Percentiles rank a stretch among this genome's conserved stretches.
phyloP scores from a whole-genome alignment of 805 yeast genomes.

The Metschnikowia gruessii region DNA sequence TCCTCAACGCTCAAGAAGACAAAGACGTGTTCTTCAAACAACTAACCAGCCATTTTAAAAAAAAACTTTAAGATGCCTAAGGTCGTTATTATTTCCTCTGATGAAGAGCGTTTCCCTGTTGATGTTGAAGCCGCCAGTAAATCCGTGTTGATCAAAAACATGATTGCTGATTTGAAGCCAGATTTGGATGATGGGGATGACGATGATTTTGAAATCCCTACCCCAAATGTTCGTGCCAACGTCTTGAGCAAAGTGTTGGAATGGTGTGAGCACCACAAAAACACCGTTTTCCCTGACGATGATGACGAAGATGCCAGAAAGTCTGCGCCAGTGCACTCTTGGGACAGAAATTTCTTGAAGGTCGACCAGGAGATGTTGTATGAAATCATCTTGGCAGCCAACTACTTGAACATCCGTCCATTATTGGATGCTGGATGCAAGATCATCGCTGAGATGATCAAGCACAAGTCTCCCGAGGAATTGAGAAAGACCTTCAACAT shows the following conservation, averaged over 20 bases:
- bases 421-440: slow-evolving; percentile 76
- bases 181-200: slow-evolving; percentile 55
- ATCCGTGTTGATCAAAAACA: slow-evolving; percentile 78
- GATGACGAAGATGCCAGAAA: slow-evolving; percentile 83
- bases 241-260: slow-evolving; percentile 89
- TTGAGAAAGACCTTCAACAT: slow-evolving; percentile 77
- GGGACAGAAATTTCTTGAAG: slow-evolving; percentile 92
- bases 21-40: neutral
- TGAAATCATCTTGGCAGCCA: slow-evolving; percentile 79
- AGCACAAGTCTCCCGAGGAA: slow-evolving; percentile 77
- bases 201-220: slow-evolving; percentile 73
- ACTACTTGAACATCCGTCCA: slow-evolving; percentile 72
- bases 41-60: no score
- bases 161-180: slow-evolving; percentile 68
- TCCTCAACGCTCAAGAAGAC: neutral
- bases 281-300: slow-evolving; percentile 67
- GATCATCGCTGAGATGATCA: slow-evolving; percentile 79
- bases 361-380: slow-evolving; percentile 91
- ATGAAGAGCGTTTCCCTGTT: slow-evolving; percentile 75
- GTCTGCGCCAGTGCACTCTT: slow-evolving; percentile 88
- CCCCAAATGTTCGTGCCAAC: slow-evolving; percentile 84
- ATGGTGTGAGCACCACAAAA: slow-evolving; percentile 95
- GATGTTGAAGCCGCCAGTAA: slow-evolving; percentile 83
- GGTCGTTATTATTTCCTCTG: slow-evolving; percentile 68
- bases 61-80: slow-evolving; percentile 24